Conservation (phyloP, 495 filamentous ascomycete species). For the Niebla homalea region DNA sequence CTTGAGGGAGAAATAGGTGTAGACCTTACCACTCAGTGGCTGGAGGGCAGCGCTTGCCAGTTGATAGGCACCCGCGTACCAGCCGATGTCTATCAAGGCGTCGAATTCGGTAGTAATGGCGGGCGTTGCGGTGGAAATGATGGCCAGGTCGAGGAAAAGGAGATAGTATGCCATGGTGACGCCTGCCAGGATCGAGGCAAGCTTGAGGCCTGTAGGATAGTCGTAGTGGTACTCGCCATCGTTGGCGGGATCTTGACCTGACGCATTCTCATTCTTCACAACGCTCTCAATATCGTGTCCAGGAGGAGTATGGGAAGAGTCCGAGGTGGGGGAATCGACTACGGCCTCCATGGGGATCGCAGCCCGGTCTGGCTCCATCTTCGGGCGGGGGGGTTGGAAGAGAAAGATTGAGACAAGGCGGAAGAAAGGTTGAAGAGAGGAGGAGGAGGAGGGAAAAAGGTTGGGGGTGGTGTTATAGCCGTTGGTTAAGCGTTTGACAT, state of each 20-base stretch:
- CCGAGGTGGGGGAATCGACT: conserved; percentile 14
- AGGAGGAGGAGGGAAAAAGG: neutral
- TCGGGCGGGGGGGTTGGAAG: conserved; percentile 3
- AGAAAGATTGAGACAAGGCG: neutral
- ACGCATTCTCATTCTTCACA: conserved; percentile 16
- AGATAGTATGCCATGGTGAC: conserved; percentile 31
- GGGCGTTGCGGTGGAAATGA: conserved; percentile 30
- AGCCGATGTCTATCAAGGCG: conserved; percentile 30
- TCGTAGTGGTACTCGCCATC: conserved; percentile 12
- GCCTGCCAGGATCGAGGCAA: conserved; percentile 4
- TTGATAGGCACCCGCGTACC: conserved; percentile 35
- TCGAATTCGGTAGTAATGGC: conserved; percentile 30
- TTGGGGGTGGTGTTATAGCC: neutral
- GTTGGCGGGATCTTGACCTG: conserved; percentile 14
- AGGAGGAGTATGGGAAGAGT: conserved; percentile 16
- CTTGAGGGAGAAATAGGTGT: conserved; percentile 33
- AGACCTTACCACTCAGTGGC: conserved; percentile 34
- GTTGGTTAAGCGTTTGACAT: no score
- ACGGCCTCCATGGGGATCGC: conserved; percentile 11
- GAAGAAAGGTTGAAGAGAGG: neutral
- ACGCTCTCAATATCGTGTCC: conserved; percentile 15
- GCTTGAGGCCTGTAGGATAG: conserved; percentile 6
- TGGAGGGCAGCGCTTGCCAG: conserved; percentile 33
- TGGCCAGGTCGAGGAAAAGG: conserved; percentile 37
- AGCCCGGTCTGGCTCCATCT: conserved; percentile 15